phyloP scores from a whole-genome alignment of 345 rosid genomes.

The Syzygium oleosum region DNA sequence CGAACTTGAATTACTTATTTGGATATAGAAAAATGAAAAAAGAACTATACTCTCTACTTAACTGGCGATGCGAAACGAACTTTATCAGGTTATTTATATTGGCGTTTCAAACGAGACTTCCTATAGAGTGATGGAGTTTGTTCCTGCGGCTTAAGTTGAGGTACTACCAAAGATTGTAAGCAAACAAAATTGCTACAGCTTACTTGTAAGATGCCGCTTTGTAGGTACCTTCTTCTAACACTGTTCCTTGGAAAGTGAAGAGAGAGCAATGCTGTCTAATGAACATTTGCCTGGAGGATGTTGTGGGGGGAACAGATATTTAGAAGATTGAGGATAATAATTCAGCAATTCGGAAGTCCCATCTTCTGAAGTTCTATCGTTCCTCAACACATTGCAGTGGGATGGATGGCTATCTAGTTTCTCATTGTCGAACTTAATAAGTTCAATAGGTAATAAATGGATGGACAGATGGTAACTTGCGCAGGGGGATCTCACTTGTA shows the following conservation, averaged over 20 bases:
- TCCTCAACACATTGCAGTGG: background rate
- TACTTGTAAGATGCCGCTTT: slow-evolving; percentile 51
- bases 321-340: background rate
- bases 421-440: background rate
- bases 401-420: background rate
- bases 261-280: background rate
- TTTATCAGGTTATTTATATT: slow-evolving; percentile 59
- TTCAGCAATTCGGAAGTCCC: background rate
- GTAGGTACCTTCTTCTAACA: slow-evolving; percentile 33
- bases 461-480: background rate
- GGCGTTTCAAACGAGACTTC: slow-evolving; percentile 93
- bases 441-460: background rate
- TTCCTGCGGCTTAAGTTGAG: slow-evolving; percentile 65
- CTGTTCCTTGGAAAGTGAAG: too few relatives aligned
- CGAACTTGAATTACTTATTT: background rate
- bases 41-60: background rate
- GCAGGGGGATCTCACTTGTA: background rate
- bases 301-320: background rate
- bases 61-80: background rate
- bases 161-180: slow-evolving; percentile 89
- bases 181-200: slow-evolving; percentile 80
- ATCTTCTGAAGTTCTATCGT: background rate
- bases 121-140: slow-evolving; percentile 92
- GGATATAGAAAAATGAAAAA: background rate
- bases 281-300: background rate